Conservation (phyloP, 2,329 filamentous ascomycete genomes). For the Zymoseptoria tritici region DNA sequence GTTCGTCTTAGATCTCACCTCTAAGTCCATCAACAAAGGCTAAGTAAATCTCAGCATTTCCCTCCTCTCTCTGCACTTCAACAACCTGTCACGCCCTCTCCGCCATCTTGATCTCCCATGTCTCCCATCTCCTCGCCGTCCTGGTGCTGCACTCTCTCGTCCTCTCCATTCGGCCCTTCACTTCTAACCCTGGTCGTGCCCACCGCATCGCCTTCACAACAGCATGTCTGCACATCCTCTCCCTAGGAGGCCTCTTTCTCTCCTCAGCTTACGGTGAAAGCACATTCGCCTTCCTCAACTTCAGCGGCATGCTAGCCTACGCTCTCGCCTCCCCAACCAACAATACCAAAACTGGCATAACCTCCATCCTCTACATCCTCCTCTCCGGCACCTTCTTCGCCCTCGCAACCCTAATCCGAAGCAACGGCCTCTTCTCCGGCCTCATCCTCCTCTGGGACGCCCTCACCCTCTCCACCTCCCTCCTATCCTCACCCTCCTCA, state of each 20-base stretch:
- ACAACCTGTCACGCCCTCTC: conserved; percentile 38
- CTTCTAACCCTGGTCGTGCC: not conserved
- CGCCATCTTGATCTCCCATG: conserved; percentile 61
- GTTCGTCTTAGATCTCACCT: conserved; percentile 32
- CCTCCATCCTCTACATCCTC: conserved; percentile 25
- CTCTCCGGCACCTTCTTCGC: conserved; percentile 49
- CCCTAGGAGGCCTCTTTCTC: conserved; percentile 82
- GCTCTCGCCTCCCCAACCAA: conserved; percentile 36
- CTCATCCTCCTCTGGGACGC: conserved; percentile 63
- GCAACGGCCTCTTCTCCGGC: conserved; percentile 81
- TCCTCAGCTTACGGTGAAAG: conserved; percentile 80
- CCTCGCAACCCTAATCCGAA: conserved; percentile 64
- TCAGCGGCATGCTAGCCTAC: conserved; percentile 66
- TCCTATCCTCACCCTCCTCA: conserved; percentile 17
- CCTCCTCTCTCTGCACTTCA: conserved; percentile 10
- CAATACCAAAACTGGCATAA: not conserved
- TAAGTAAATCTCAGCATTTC: conserved; percentile 25
- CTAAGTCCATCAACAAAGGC: conserved; percentile 6
- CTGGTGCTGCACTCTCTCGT: conserved; percentile 64
- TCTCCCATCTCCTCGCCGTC: conserved; percentile 69
- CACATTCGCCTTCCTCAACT: conserved; percentile 68
- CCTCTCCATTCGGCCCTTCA: conserved; percentile 45
- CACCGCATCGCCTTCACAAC: conserved; percentile 54
- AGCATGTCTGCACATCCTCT: conserved; percentile 70
- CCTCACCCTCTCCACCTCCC: conserved; percentile 38